These are phyloP conservation scores for Phalaenopsis equestris DNA, from an alignment of 106 monocot species.

Conservation along the genomic window DNA sequence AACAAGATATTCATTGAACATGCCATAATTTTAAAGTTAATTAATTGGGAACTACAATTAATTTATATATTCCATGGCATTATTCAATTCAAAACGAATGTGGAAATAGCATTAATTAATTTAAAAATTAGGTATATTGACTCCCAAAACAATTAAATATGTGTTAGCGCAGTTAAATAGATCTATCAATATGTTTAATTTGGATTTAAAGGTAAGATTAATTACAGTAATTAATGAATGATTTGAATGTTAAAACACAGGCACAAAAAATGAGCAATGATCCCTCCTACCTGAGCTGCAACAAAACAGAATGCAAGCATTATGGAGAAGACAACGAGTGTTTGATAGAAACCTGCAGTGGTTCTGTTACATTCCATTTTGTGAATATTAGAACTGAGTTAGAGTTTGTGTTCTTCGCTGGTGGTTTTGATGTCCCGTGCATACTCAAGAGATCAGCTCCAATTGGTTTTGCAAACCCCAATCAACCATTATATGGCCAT, in stretches of 20 bases:
- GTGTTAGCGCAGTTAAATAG: too few relatives aligned
- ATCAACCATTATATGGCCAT: slow-evolving; percentile 42
- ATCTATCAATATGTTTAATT: too few relatives aligned
- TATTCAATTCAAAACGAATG: too few relatives aligned
- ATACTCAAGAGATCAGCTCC: slow-evolving; percentile 37
- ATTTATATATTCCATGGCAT: too few relatives aligned
- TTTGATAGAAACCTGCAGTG: slow-evolving; percentile 33
- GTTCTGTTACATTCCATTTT: slow-evolving; percentile 52
- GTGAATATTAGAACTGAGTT: slow-evolving; percentile 61
- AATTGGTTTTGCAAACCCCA: slow-evolving; percentile 48
- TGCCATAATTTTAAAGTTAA: too few relatives aligned
- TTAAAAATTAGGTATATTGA: too few relatives aligned
- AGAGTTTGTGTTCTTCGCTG: slow-evolving; percentile 67
- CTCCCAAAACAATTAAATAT: too few relatives aligned
- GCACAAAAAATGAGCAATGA: slow-evolving; percentile 61
- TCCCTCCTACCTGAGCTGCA: slow-evolving; percentile 50
- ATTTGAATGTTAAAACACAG: slow-evolving; percentile 13
- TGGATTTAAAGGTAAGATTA: too few relatives aligned
- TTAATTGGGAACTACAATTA: too few relatives aligned
- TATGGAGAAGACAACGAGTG: slow-evolving; percentile 15
- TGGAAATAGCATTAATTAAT: too few relatives aligned
- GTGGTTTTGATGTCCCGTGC: slow-evolving; percentile 55
- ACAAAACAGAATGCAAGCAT: slow-evolving; percentile 27
- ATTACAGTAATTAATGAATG: too few relatives aligned
- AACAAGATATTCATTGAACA: background rate